Conservation (phyloP, 371 early-diverging fungal genomes). For the Quaeritorhiza haematococci region DNA sequence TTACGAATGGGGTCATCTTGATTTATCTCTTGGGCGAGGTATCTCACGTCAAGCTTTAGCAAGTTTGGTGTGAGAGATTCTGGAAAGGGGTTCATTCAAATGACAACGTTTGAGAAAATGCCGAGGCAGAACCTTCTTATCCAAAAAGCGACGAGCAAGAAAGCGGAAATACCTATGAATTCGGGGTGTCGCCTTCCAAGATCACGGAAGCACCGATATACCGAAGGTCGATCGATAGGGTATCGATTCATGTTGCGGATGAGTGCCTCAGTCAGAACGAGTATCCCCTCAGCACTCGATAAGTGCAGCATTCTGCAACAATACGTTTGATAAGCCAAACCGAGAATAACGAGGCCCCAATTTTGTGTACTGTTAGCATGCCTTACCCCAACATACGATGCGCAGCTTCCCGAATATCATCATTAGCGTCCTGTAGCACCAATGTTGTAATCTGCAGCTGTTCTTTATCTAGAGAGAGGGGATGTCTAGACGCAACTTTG, state of each 20-base stretch:
- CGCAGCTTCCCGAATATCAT: conserved; percentile 58
- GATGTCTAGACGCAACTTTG: conserved; percentile 56
- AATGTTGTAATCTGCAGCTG: conserved; percentile 69
- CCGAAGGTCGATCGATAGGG: conserved; percentile 61
- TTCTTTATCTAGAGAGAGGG: conserved; percentile 64
- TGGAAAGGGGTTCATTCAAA: no score
- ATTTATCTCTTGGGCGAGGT: conserved; percentile 61
- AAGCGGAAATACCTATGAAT: conserved; percentile 43
- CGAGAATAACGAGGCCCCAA: background rate
- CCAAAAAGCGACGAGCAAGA: background rate
- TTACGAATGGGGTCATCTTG: conserved; percentile 45
- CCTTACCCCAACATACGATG: conserved; percentile 61
- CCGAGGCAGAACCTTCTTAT: background rate
- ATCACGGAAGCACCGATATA: conserved; percentile 57
- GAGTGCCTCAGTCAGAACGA: conserved; percentile 48
- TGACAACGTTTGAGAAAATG: background rate
- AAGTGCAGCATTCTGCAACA: conserved; percentile 49
- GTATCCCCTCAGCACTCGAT: conserved; percentile 29
- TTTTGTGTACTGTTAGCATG: background rate
- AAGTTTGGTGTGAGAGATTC: conserved; percentile 47
- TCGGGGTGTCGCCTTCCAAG: conserved; percentile 60
- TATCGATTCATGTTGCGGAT: conserved; percentile 55
- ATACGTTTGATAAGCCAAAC: background rate
- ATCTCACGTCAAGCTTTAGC: conserved; percentile 60
- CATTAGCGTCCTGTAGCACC: conserved; percentile 70